Base-by-base conservation (phyloP, 73 alveolate genomes). In the Breviolum minutum region DNA sequence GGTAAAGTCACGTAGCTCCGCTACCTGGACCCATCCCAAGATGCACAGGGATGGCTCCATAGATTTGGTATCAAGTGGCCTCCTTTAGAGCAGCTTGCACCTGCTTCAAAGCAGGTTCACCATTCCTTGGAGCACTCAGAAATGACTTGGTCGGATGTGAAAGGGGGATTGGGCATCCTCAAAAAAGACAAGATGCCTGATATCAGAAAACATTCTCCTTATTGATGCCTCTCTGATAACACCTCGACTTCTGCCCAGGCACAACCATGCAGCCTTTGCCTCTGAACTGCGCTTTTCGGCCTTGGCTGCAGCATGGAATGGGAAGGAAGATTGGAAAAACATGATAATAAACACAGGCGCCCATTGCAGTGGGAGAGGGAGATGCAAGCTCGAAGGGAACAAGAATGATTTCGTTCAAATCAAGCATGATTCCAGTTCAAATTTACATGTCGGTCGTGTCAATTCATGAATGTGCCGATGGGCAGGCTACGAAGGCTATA, bases 1-100 rank as follows among this genome's bases (percentile, higher is more conserved):
- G 81, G 94, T 86, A 27, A 86, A 86, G 94, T 86, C 94, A 5
- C 94, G 94, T 32, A 86, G 63, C 22, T 86, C 94, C 32, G 94
- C 94, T 62, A 63, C 94, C 94, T 86, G 17, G 77, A 22, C n/a
- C 77, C 24, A 22, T 2, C 2, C 77, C 24, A 14, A 14, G 77
- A 68, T 68, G 77, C n/a, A 68, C 77, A 22, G n/a, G 24, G 24
- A 63, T 79, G 64, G 63, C 70, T 17, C 71, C 69, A 22, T 20
- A 83, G 77, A 68, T 22, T 68, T 6, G 77, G 77, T 68, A 6
- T 13, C 83, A 14, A 24, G 40, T 32, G 40, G 83, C 94, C 79
- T 86, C 94, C 27, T 63, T 61, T 63, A 86, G 13, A 5, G 94
- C 94, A 7, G 94, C 70, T 61, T 62, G 81, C 94, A 86, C 94